Conservation (phyloP, 768 basidiomycete species). For the Auriscalpium microsporum region DNA sequence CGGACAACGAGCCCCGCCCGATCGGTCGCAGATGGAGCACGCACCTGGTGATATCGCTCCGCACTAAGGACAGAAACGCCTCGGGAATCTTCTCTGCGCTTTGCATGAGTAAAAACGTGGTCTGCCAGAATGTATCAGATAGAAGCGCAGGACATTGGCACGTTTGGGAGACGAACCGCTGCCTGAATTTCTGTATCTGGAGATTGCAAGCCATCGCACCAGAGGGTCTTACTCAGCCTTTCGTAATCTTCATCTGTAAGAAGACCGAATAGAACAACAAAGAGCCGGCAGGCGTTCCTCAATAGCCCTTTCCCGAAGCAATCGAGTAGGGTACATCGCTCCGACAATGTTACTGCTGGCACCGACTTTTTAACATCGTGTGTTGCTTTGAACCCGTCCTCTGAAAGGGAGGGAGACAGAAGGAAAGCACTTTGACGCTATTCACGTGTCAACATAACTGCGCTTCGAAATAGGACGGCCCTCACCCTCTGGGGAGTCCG, state of each 20-base stretch:
- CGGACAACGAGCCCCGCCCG: no score
- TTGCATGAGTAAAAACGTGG: slow-evolving; percentile 25
- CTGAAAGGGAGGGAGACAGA: not conserved
- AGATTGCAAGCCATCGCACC: slow-evolving; percentile 43
- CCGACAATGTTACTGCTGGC: slow-evolving; percentile 8
- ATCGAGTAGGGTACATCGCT: slow-evolving; percentile 4
- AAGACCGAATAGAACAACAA: slow-evolving; percentile 54
- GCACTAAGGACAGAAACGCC: not conserved
- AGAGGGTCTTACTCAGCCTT: slow-evolving; percentile 47
- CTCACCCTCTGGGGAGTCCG: slow-evolving; percentile 7
- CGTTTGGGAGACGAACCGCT: slow-evolving; percentile 34
- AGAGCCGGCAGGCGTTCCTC: slow-evolving; percentile 40
- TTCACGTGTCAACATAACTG: not conserved
- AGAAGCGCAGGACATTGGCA: no score
- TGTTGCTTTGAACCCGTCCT: not conserved
- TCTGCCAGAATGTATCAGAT: not conserved
- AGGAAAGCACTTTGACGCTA: slow-evolving; percentile 4
- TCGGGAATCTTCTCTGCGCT: slow-evolving; percentile 3
- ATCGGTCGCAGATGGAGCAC: not conserved
- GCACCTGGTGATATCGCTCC: slow-evolving; percentile 9
- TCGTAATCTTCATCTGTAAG: slow-evolving; percentile 41
- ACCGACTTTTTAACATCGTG: slow-evolving; percentile 8
- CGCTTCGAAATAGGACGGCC: no score
- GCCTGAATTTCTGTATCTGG: slow-evolving; percentile 31
- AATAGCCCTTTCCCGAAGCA: slow-evolving; percentile 12